phyloP scores from a whole-genome alignment of 768 basidiomycete genomes.

The Chalciporus pseudorubinellus region DNA sequence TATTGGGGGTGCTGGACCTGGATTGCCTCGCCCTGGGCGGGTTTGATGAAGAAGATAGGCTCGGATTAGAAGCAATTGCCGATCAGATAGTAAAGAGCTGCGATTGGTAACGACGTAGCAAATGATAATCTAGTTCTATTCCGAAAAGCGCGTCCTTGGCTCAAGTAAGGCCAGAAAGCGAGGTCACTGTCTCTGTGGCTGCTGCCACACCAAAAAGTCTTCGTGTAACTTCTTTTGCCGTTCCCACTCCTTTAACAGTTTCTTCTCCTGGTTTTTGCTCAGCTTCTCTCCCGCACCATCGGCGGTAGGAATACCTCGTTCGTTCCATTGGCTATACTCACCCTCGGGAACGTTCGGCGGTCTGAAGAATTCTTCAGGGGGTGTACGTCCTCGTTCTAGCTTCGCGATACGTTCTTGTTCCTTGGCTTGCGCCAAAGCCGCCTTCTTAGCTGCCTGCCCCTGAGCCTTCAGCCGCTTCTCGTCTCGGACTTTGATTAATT shows the following conservation, averaged over 20 bases:
- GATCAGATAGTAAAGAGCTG: slow-evolving; percentile 59
- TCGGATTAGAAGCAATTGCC: slow-evolving; percentile 75
- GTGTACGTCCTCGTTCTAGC: slow-evolving; percentile 79
- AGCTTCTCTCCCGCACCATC: slow-evolving; percentile 83
- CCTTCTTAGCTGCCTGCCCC: slow-evolving; percentile 79
- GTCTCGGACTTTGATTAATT: slow-evolving; percentile 81
- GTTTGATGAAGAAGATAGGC: slow-evolving; percentile 74
- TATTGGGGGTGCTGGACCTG: slow-evolving; percentile 73
- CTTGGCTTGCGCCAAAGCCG: slow-evolving; percentile 61
- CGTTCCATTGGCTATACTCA: slow-evolving; percentile 82
- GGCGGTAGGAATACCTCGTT: slow-evolving; percentile 78
- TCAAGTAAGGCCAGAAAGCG: neutral
- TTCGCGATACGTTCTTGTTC: slow-evolving; percentile 68
- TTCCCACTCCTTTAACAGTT: slow-evolving; percentile 67
- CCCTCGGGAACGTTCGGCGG: slow-evolving; percentile 74
- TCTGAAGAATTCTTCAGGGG: slow-evolving; percentile 79
- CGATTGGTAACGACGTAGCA: slow-evolving; percentile 51
- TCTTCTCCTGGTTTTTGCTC: slow-evolving; percentile 79
- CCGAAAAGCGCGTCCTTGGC: neutral
- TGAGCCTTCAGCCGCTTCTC: slow-evolving; percentile 77
- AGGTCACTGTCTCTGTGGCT: slow-evolving; percentile 15
- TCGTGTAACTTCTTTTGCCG: slow-evolving; percentile 77
- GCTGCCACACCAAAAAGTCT: slow-evolving; percentile 61
- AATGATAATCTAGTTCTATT: slow-evolving; percentile 13
- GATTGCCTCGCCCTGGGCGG: slow-evolving; percentile 73